Evolutionary conservation across 169 alveolate species (phyloP).

Genomic region (Pseudocohnilembus persalinus): DNA sequence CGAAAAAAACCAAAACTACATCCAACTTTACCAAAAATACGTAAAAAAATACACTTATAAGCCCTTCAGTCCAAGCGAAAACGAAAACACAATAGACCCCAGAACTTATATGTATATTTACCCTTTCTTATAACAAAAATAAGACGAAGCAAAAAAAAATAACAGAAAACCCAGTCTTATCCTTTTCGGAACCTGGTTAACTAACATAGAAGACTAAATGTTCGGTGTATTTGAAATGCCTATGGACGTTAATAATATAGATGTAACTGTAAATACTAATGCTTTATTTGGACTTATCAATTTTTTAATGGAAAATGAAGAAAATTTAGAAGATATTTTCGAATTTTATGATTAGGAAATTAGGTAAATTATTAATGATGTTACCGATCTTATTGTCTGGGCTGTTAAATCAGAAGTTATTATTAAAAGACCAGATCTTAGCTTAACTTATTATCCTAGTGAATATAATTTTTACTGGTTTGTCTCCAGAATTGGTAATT

Average conservation of each 20-base stretch:
- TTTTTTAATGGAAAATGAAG: not conserved
- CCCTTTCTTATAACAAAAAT: not conserved
- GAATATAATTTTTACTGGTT: conserved; percentile 23
- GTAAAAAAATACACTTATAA: conserved; percentile 9
- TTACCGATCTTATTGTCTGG: conserved; percentile 6
- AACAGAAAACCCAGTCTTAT: not conserved
- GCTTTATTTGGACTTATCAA: conserved; percentile 4
- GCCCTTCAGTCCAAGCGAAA: not conserved
- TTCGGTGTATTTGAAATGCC: not conserved
- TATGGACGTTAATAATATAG: conserved; percentile 1
- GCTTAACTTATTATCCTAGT: conserved; percentile 14
- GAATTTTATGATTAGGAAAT: not conserved
- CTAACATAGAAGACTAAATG: not conserved
- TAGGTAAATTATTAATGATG: not conserved
- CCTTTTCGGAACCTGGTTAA: conserved; percentile 13
- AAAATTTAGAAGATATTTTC: conserved; percentile 4
- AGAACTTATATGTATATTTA: conserved; percentile 1
- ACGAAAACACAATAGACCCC: conserved; percentile 4
- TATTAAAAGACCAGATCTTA: conserved; percentile 3
- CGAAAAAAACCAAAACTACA: too few species aligned
- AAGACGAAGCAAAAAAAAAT: not conserved
- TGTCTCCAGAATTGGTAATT: conserved; percentile 1
- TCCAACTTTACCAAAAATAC: not conserved
- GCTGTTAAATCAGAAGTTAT: not conserved
- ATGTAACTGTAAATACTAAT: conserved; percentile 9